Base-by-base conservation (phyloP, 352 stramenopile species). In the Aphanomyces stellatus region DNA sequence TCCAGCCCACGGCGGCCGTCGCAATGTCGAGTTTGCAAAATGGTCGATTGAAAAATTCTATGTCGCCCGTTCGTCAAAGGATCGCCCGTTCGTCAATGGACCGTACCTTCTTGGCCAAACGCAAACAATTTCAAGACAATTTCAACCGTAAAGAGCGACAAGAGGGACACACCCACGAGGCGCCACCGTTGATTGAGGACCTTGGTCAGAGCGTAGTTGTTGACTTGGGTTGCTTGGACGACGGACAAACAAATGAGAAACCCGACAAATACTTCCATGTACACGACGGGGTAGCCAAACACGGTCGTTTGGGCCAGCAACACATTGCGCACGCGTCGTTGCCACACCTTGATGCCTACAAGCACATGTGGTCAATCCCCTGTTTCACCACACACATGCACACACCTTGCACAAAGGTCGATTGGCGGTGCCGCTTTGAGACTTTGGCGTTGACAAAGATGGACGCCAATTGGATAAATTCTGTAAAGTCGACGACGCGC, bases 381-480 rank as follows among this genome's bases (percentile, higher is more conserved):
- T n/a, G n/a, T n/a, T n/a, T n/a, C n/a, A n/a, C n/a, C n/a, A n/a
- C n/a, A n/a, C n/a, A n/a, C n/a, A n/a, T n/a, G n/a, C n/a, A n/a
- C n/a, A n/a, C 24, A 65, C 59, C 59, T 42, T 41, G 30, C 8
- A 55, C 35, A 40, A 57, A 51, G 3, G 51, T 57, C 34, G 60
- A 67, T 19, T 41, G 37, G 3, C 60, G 60, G 19, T 46, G 48
- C 17, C 60, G 60, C 24, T 53, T 28, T 8, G 41, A 57, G 41
- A 67, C 48, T 17, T 55, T 41, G 24, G 60, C 60, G 34, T 67
- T 67, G 8, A 67, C 60, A 57, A 93, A 73, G 22, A 91, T 67
- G 40, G 85, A 89, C 49, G 81, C 88, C 15, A 93, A 72, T 62
- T 93, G 78, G 56, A 90, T 90, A 60, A 93, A 91, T 43, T 88